These are phyloP conservation scores for Phialemonium atrogriseum DNA, from an alignment of 2,329 filamentous ascomycete species.

Conservation along the genomic window DNA sequence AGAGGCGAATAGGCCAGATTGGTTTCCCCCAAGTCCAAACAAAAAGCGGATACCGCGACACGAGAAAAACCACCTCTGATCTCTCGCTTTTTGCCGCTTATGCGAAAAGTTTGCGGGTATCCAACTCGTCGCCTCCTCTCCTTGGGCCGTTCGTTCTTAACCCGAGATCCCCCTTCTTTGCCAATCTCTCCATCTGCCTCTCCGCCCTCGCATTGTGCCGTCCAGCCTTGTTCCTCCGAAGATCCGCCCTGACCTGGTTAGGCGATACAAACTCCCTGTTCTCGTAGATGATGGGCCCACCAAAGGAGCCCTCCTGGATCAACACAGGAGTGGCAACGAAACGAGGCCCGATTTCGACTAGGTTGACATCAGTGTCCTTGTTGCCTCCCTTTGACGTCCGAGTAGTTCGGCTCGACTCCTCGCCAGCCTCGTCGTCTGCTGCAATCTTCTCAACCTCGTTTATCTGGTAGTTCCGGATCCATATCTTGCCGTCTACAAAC, in stretches of 20 bases:
- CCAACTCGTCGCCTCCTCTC: slow-evolving; percentile 60
- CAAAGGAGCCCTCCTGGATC: slow-evolving; percentile 90
- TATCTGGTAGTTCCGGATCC: slow-evolving; percentile 93
- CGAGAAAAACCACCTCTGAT: slow-evolving; percentile 1
- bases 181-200: slow-evolving; percentile 60
- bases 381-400: slow-evolving; percentile 27
- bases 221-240: slow-evolving; percentile 66
- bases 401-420: slow-evolving; percentile 23
- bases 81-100: slow-evolving; percentile 6
- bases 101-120: slow-evolving; percentile 40
- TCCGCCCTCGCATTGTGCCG: slow-evolving; percentile 72
- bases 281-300: slow-evolving; percentile 94
- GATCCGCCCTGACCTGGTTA: slow-evolving; percentile 83
- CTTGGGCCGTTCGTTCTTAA: slow-evolving; percentile 58
- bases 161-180: slow-evolving; percentile 70
- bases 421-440: slow-evolving; percentile 30
- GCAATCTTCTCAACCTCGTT: slow-evolving; percentile 63
- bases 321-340: slow-evolving; percentile 92
- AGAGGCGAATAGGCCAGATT: too few species aligned
- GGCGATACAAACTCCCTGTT: slow-evolving; percentile 96
- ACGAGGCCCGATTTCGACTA: slow-evolving; percentile 89
- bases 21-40: too few species aligned
- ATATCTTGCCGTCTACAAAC: slow-evolving; percentile 86
- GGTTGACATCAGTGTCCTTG: slow-evolving; percentile 66
- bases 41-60: too few species aligned